Evolutionary conservation across 2,329 filamentous ascomycete species (phyloP).

Genomic region (Aureobasidium sp.): DNA sequence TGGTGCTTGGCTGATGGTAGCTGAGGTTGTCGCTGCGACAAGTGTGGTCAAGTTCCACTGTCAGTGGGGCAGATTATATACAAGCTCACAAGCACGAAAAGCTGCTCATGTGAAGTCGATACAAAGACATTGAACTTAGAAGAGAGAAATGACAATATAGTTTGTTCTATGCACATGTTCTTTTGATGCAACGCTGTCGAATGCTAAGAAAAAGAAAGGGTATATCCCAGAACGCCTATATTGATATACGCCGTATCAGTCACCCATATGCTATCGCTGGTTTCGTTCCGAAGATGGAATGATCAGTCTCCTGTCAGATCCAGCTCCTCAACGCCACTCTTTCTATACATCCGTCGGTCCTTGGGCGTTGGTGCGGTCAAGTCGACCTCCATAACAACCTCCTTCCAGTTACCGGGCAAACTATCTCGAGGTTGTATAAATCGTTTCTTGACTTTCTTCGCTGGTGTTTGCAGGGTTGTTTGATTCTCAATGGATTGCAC

Average conservation of each 20-base stretch:
- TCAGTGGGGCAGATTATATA: too few relatives aligned
- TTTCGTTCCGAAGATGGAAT: too few relatives aligned
- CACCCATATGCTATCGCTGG: too few relatives aligned
- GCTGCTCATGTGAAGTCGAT: too few relatives aligned
- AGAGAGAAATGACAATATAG: too few relatives aligned
- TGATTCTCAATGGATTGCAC: background rate
- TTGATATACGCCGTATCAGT: background rate
- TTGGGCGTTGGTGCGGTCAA: slow-evolving; percentile 1
- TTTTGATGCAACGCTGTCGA: background rate
- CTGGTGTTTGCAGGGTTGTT: background rate
- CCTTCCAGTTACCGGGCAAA: slow-evolving; percentile 26
- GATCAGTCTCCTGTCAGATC: slow-evolving; percentile 23
- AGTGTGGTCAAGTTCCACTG: too few relatives aligned
- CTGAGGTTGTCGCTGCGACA: too few relatives aligned
- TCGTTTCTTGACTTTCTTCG: slow-evolving; percentile 16
- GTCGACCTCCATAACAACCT: slow-evolving; percentile 21
- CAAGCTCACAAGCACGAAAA: too few relatives aligned
- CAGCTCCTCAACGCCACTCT: slow-evolving; percentile 28
- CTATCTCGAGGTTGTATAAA: slow-evolving; percentile 24
- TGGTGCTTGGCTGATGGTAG: too few relatives aligned
- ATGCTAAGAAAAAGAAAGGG: background rate
- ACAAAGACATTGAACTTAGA: too few relatives aligned
- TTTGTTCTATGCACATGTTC: too few relatives aligned
- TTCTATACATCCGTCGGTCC: slow-evolving; percentile 19
- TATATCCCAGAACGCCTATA: slow-evolving; percentile 1